Evolutionary conservation across 192 early-diverging fungal genomes (phyloP), one percentile per base, ranked within the genome.

Genomic region (Coemansia guatemalensis): DNA sequence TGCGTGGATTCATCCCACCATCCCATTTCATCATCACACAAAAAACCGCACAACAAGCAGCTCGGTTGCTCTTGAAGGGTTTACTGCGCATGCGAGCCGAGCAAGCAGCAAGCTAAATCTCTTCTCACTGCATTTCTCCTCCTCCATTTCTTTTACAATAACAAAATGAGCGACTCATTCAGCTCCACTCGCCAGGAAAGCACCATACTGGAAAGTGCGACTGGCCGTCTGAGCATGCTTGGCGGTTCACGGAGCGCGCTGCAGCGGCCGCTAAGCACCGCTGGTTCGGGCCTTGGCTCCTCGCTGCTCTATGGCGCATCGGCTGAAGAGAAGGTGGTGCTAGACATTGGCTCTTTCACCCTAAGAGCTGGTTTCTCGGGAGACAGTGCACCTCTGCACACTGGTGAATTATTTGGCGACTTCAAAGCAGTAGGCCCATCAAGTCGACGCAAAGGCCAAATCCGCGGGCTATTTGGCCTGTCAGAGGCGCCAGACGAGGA

Each of bases 351-450:
- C 18, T 87, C 90, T 1, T 76, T 84, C 29, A 89, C 89, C 56
- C 79, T 95, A 58, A 91, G 92, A 20, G 92, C 88, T 61, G 95
- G 95, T 0, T 91, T 93, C 74, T 92, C 90, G 4, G 91, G 91
- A 22, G 95, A 96, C 73, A 64, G 88, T 4, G 74, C 83, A 25
- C 95, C 95, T 6, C 78, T 93, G 26, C 85, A 90, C 71, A 78
- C 80, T 30, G 65, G 88, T n/a, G 73, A 86, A 26, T 76, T 88
- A 32, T 79, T 62, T 74, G 78, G 69, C 54, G 65, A 58, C 27
- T 53, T 66, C 20, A 39, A 21, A 29, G 6, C 62, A 39, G 50
- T 66, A 58, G 71, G 54, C 30, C 39, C 56, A 33, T 9, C 57
- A 33, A 48, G 52, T 4, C 50, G 62, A 25, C 48, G 52, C 11